Evolutionary conservation across 2,329 filamentous ascomycete genomes (phyloP), one percentile per base, ranked within the genome.

Genomic region (Verticillium nonalfalfae): DNA sequence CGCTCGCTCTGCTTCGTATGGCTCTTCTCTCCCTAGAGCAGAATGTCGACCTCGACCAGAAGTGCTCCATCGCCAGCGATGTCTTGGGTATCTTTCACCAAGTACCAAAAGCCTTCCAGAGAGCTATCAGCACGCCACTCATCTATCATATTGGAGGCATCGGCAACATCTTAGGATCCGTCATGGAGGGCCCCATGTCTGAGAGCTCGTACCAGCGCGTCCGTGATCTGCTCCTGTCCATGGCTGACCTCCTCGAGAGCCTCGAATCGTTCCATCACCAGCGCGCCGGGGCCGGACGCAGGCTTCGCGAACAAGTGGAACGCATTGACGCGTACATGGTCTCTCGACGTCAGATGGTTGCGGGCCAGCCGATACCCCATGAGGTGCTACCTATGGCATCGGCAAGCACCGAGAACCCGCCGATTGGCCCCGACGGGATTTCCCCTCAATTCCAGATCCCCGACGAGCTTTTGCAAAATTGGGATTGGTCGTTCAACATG

Each of bases 111-210:
- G 62, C 68, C 11, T 71, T 72, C 52, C 63, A 68, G 62, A 61
- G 68, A 18, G 68, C 71, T 33, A 72, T 74, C 50, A 72, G 70
- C 63, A 67, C 70, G n/a, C 72, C 72, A 7, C 64, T 74, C 21
- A 66, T 74, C 39, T 67, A 73, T 57, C 73, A 74, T 57, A 64
- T 74, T 18, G 71, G 68, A 45, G 68, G 71, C 39, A 74, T 74
- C 18, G 72, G 72, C 56, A 67, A 65, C 26, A 72, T 74, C n/a
- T 65, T 74, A 6, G 71, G 72, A 26, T 71, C 72, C 13, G 70
- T 73, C 39, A 70, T 74, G 63, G 72, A 73, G 56, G 68, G 68
- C 13, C 68, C 66, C 2, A 64, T 74, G 33, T 70, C 67, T 10
- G 70, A 73, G 60, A 60, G 60, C 7, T 66, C 70, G 14, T 73